Evolutionary conservation across 176 grass and related monocot species (phyloP).

Genomic region (Carex cristatella): DNA sequence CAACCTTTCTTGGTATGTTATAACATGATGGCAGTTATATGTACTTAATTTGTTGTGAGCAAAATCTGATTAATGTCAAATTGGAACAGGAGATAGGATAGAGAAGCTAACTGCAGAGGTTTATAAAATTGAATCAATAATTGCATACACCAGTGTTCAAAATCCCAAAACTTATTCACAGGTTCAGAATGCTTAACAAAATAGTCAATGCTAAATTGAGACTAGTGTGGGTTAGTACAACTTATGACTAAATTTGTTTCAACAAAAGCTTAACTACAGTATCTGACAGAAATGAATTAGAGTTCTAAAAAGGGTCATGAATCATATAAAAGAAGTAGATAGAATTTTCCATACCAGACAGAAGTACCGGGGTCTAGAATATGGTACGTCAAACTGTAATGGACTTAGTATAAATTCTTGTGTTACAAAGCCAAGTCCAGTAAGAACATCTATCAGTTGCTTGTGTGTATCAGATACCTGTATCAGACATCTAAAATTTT

Average conservation of each 20-base stretch:
- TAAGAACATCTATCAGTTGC: slow-evolving; percentile 72
- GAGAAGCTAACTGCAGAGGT: neutral
- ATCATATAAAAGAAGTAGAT: neutral
- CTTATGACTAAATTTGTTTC: neutral
- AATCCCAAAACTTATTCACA: neutral
- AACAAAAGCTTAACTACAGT: neutral
- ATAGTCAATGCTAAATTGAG: neutral
- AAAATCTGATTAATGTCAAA: neutral
- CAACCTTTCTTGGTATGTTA: neutral
- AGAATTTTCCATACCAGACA: slow-evolving; percentile 56
- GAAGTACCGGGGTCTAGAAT: slow-evolving; percentile 98
- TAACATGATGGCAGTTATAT: neutral
- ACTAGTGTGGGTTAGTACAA: neutral
- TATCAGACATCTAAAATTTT: slow-evolving; percentile 3
- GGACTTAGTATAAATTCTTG: slow-evolving; percentile 83
- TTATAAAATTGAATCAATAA: neutral
- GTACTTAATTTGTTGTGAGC: neutral
- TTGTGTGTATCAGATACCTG: slow-evolving; percentile 88
- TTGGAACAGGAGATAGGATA: neutral
- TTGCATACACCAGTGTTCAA: neutral
- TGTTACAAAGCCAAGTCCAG: slow-evolving; percentile 52
- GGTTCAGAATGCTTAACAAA: neutral
- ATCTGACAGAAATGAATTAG: neutral
- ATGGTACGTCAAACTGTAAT: slow-evolving; percentile 85
- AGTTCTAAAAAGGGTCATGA: neutral